A percentile compares a stretch with the other conserved stretches of the same genome.
Conservation (phyloP, 106 monocot species). For the Allium cepa region DNA sequence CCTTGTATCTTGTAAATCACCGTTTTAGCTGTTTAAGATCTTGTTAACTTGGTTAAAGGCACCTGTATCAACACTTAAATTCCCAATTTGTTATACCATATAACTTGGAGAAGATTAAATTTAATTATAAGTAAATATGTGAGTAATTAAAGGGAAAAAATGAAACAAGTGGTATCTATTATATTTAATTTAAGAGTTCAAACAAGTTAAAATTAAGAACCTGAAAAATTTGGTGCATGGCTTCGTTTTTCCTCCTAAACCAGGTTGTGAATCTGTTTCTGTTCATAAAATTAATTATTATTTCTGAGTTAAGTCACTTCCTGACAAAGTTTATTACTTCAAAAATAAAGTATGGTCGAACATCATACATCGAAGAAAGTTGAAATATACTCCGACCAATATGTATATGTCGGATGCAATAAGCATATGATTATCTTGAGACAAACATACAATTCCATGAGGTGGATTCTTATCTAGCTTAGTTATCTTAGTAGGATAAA, state of each 20-base stretch:
- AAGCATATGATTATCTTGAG: too few species aligned
- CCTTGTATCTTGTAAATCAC: slow-evolving; percentile 1
- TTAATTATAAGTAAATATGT: not conserved
- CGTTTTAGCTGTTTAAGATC: slow-evolving; percentile 1
- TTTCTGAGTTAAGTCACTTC: slow-evolving; percentile 10
- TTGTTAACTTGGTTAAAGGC: slow-evolving; percentile 10
- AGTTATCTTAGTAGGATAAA: too few species aligned
- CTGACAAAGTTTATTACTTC: too few species aligned
- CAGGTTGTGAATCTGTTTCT: slow-evolving; percentile 43
- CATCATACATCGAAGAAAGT: too few species aligned
- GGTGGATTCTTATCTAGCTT: too few species aligned
- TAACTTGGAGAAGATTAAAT: not conserved
- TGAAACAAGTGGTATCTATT: slow-evolving; percentile 6
- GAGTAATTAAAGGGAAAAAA: slow-evolving; percentile 3
- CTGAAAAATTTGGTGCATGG: slow-evolving; percentile 93
- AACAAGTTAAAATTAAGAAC: slow-evolving; percentile 28
- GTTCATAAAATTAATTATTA: slow-evolving; percentile 22
- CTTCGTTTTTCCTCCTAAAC: slow-evolving; percentile 92
- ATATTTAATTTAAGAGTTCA: slow-evolving; percentile 6
- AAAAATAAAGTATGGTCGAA: too few species aligned
- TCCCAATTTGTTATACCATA: slow-evolving; percentile 4
- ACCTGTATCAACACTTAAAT: slow-evolving; percentile 19
- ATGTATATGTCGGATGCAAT: too few species aligned
- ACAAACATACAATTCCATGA: too few species aligned
- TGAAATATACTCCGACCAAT: too few species aligned